These are phyloP conservation scores for Suhomyces chickasaworum DNA, from an alignment of 1,139 yeast species.

Conservation along the genomic window DNA sequence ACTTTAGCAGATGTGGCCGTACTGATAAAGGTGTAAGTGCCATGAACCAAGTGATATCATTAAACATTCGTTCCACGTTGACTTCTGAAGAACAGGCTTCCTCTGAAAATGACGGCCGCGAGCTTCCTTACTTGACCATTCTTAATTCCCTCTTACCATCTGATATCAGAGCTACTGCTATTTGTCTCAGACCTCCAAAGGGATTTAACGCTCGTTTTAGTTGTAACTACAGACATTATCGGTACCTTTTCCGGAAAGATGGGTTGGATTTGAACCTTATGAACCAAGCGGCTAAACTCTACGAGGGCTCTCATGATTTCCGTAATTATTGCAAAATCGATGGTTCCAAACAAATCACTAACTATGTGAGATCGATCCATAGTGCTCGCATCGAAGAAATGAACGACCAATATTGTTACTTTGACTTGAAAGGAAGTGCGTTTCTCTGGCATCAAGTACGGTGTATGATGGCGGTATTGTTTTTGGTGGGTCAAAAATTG, in stretches of 20 bases:
- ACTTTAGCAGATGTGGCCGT: slow-evolving; percentile 91
- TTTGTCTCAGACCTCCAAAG: slow-evolving; percentile 79
- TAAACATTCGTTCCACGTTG: slow-evolving; percentile 71
- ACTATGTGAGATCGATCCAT: slow-evolving; percentile 61
- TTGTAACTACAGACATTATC: slow-evolving; percentile 80
- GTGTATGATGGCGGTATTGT: slow-evolving; percentile 85
- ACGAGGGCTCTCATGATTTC: slow-evolving; percentile 83
- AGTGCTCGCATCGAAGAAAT: slow-evolving; percentile 52
- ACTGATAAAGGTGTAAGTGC: slow-evolving; percentile 98
- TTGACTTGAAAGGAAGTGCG: slow-evolving; percentile 85
- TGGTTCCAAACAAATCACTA: slow-evolving; percentile 88
- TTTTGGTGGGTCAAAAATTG: slow-evolving; percentile 75
- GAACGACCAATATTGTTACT: slow-evolving; percentile 55
- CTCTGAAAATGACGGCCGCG: slow-evolving; percentile 58
- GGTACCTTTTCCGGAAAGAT: slow-evolving; percentile 65
- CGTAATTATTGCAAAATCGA: slow-evolving; percentile 93
- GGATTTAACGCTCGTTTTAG: slow-evolving; percentile 92
- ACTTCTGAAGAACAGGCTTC: slow-evolving; percentile 57
- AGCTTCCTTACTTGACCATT: slow-evolving; percentile 74
- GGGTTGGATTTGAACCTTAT: slow-evolving; percentile 65
- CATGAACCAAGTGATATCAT: slow-evolving; percentile 88
- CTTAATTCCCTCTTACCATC: slow-evolving; percentile 77
- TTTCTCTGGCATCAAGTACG: slow-evolving; percentile 98
- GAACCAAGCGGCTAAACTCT: slow-evolving; percentile 66
- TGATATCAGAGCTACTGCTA: slow-evolving; percentile 80